These are phyloP conservation scores for Spathaspora arborariae DNA, from an alignment of 805 yeast species.

Conservation along the genomic window DNA sequence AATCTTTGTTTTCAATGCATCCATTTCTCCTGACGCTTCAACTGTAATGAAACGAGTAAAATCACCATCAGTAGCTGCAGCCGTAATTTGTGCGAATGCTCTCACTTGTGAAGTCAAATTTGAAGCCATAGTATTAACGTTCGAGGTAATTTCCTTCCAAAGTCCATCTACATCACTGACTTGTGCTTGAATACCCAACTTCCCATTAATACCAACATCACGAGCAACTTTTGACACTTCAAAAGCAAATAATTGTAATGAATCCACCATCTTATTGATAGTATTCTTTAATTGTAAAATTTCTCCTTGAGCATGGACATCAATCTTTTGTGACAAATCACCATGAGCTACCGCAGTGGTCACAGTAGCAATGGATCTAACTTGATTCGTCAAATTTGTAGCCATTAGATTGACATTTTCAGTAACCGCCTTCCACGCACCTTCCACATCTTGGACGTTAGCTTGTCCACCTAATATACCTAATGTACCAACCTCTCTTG, in stretches of 20 bases:
- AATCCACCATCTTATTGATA: constrained; percentile 90
- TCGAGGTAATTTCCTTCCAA: constrained; percentile 89
- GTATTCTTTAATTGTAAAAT: constrained; percentile 81
- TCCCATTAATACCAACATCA: constrained; percentile 92
- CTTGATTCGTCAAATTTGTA: constrained; percentile 62
- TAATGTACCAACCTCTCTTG: constrained; percentile 45
- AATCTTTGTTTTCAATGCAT: constrained; percentile 58
- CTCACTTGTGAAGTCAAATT: constrained; percentile 88
- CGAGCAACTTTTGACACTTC: constrained; percentile 89
- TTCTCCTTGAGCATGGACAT: constrained; percentile 88
- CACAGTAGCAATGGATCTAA: constrained; percentile 83
- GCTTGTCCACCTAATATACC: constrained; percentile 51
- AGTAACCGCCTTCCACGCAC: constrained; percentile 49
- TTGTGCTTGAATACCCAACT: constrained; percentile 88
- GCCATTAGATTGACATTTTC: constrained; percentile 47
- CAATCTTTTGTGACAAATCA: constrained; percentile 79
- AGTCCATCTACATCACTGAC: constrained; percentile 87
- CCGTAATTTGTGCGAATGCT: constrained; percentile 90
- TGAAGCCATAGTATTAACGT: constrained; percentile 93
- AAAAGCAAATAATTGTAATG: constrained; percentile 79
- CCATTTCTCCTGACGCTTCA: constrained; percentile 91
- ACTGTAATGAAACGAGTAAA: constrained; percentile 87
- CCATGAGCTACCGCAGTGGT: constrained; percentile 93
- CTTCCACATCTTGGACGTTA: constrained; percentile 48
- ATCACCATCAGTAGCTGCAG: constrained; percentile 93